Conservation (phyloP, 2,329 filamentous ascomycete species). For the Celoporthe dispersa region DNA sequence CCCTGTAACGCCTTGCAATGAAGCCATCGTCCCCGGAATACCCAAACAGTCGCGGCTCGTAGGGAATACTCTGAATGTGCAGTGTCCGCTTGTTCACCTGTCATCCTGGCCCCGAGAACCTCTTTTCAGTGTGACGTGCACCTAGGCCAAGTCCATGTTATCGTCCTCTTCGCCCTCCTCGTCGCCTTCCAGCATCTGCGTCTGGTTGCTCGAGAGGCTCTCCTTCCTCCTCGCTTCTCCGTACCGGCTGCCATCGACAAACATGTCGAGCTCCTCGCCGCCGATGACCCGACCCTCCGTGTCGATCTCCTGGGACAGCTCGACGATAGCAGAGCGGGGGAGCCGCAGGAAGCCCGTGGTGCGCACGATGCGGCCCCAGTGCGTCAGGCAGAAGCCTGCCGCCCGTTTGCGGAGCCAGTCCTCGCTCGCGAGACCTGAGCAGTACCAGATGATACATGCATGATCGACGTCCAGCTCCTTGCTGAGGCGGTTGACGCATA, state of each 20-base stretch:
- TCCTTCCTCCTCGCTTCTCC: constrained; percentile 57
- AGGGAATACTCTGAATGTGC: neutral
- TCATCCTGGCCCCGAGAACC: neutral
- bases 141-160: constrained; percentile 61
- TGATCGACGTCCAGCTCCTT: constrained; percentile 94
- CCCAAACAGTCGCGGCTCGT: neutral
- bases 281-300: constrained; percentile 89
- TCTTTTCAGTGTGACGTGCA: constrained; percentile 19
- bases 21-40: neutral
- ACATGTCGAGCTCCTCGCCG: constrained; percentile 76
- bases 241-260: constrained; percentile 46
- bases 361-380: constrained; percentile 93
- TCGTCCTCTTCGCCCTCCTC: constrained; percentile 64
- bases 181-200: constrained; percentile 61
- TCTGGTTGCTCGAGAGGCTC: constrained; percentile 63
- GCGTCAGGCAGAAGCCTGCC: constrained; percentile 84
- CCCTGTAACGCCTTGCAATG: constrained; percentile 28
- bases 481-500: constrained; percentile 88
- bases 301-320: constrained; percentile 91
- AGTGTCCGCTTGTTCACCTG: too few species aligned
- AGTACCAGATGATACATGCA: constrained; percentile 95
- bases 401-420: constrained; percentile 92
- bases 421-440: constrained; percentile 85
- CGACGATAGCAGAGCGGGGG: constrained; percentile 78
- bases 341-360: constrained; percentile 85